Percentiles rank a stretch among this genome's conserved stretches.
These are phyloP conservation scores for Themeda triandra DNA, from an alignment of 176 grass and related monocot species.

Conservation along the genomic window DNA sequence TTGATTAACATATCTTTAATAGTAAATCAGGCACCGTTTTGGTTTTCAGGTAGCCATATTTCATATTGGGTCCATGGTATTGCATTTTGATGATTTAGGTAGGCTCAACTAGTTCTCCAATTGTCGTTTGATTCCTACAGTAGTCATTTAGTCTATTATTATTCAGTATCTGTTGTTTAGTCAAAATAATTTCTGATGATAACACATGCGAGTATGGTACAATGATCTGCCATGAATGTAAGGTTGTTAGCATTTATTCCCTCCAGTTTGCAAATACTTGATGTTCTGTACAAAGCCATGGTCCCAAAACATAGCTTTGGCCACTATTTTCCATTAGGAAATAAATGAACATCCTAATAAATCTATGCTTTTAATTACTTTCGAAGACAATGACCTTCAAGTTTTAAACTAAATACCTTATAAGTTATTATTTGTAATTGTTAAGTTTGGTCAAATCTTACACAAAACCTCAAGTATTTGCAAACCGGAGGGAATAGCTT, in stretches of 20 bases:
- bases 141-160: slow-evolving; percentile 17
- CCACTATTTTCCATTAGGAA: neutral
- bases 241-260: neutral
- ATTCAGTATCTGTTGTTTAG: neutral
- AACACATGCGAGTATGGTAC: slow-evolving; percentile 9
- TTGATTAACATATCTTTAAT: slow-evolving; percentile 12
- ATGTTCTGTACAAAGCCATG: neutral
- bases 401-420: neutral
- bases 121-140: neutral
- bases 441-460: neutral
- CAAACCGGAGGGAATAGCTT: neutral
- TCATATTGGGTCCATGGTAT: neutral
- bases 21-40: neutral
- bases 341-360: neutral
- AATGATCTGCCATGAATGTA: slow-evolving; percentile 19
- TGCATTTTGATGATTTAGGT: slow-evolving; percentile 14
- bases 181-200: slow-evolving; percentile 3
- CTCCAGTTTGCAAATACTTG: neutral
- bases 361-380: neutral
- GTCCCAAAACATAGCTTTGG: neutral
- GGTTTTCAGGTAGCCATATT: slow-evolving; percentile 12
- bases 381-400: neutral
- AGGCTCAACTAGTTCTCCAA: neutral
- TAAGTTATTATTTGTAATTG: neutral
- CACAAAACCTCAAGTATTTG: neutral